phyloP scores from a whole-genome alignment of 2,329 filamentous ascomycete species.

The Ophiognomonia clavigignenti-juglandacearum region DNA sequence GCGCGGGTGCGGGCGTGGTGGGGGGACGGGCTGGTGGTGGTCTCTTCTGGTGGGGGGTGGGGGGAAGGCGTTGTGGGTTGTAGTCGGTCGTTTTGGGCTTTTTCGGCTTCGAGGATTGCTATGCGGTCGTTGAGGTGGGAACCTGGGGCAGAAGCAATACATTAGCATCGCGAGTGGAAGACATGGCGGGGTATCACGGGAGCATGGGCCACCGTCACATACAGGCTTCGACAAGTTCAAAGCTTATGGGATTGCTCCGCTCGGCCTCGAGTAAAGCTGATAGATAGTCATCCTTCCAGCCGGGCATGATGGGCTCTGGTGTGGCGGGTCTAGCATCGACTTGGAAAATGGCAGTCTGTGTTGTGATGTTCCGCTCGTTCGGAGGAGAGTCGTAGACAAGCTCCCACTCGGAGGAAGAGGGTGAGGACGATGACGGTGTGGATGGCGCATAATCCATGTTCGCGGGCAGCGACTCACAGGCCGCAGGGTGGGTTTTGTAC shows the following conservation, averaged over 20 bases:
- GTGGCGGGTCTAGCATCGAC: neutral
- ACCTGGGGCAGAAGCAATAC: slow-evolving; percentile 36
- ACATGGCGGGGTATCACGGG: neutral
- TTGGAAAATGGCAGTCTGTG: neutral
- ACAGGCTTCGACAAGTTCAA: slow-evolving; percentile 77
- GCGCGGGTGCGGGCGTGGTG: slow-evolving; percentile 50
- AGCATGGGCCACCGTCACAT: slow-evolving; percentile 25
- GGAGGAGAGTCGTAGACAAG: slow-evolving; percentile 6
- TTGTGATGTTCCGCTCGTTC: neutral
- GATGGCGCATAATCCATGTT: neutral
- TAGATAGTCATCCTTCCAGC: slow-evolving; percentile 80
- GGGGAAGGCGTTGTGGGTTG: too few species aligned
- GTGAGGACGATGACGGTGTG: neutral
- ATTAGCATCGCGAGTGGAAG: slow-evolving; percentile 3
- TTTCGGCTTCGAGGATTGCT: slow-evolving; percentile 56
- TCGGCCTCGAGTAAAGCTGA: slow-evolving; percentile 68
- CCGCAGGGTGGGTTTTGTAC: neutral
- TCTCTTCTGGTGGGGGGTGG: slow-evolving; percentile 19
- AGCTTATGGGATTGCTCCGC: slow-evolving; percentile 56
- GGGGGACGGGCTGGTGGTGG: slow-evolving; percentile 24
- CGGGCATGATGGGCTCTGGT: slow-evolving; percentile 39
- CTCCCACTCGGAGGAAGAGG: slow-evolving; percentile 12
- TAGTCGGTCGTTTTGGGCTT: slow-evolving; percentile 26
- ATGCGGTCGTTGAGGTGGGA: slow-evolving; percentile 64
- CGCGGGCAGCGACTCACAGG: neutral